A percentile compares a stretch with the other conserved stretches of the same genome.
Evolutionary conservation across 306 rosid species (phyloP).

Genomic region (Astragalus membranaceus): DNA sequence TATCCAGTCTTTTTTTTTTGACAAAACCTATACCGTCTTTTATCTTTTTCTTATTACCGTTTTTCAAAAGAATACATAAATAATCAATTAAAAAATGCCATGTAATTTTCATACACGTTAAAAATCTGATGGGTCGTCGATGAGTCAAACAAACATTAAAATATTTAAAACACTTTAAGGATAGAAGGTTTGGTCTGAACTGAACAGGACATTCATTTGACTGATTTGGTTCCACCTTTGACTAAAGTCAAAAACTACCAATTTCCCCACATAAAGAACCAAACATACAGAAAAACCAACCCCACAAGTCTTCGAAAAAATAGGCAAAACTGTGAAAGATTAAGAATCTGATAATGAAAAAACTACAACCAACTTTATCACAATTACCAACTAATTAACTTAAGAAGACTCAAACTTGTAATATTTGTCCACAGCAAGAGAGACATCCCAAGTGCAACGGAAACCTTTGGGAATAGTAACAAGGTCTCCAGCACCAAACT

Average conservation of each 20-base stretch:
- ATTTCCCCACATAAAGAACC: neutral
- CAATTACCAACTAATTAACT: neutral
- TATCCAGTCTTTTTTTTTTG: no score
- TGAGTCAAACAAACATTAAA: constrained; percentile 60
- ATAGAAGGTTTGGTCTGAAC: constrained; percentile 35
- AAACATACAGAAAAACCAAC: neutral
- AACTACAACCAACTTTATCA: neutral
- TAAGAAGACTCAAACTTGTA: constrained; percentile 70
- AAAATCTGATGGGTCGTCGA: constrained; percentile 17
- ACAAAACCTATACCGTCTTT: no score
- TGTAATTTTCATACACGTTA: neutral
- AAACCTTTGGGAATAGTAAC: constrained; percentile 84
- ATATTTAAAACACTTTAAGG: constrained; percentile 19
- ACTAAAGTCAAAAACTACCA: constrained; percentile 13
- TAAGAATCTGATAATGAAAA: constrained; percentile 1
- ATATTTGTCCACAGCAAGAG: constrained; percentile 84
- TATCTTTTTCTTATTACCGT: no score
- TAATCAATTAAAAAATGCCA: neutral
- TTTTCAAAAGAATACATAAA: no score
- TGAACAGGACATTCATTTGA: constrained; percentile 45
- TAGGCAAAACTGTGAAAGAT: constrained; percentile 16
- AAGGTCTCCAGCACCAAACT: constrained; percentile 94
- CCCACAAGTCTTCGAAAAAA: neutral
- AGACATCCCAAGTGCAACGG: constrained; percentile 98
- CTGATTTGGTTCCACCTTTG: constrained; percentile 35